Base-by-base conservation (phyloP, 2,329 filamentous ascomycete species). In the Alternaria sp. region DNA sequence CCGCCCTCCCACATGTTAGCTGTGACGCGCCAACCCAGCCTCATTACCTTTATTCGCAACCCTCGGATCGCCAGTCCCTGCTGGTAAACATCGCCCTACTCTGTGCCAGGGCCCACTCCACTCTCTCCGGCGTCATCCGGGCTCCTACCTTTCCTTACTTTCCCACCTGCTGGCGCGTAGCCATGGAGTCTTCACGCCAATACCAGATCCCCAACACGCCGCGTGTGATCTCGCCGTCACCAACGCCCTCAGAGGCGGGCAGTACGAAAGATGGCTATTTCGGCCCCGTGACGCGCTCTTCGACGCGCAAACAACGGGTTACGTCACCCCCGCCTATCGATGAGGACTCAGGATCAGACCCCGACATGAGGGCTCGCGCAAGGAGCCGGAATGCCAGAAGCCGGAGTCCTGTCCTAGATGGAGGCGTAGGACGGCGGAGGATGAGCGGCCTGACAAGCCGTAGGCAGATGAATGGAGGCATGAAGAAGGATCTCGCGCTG, bases 161-260 rank as follows among this genome's bases (percentile, higher is more conserved):
- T 63, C 67, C 71, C 30, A 71, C 69, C 61, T 79, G 77, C 67
- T 80, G 75, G 75, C 77, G 73, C 57, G 69, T 72, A 58, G 76
- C 77, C 64, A 83, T 83, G 72, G 75, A 79, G 62, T 71, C 80
- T 47, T 86, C 87, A 78, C 82, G 83, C 51, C 82, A 83, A 72
- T 83, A 87, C 67, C 83, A 84, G 71, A 84, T 96, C 61, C 94
- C 94, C 61, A 87, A 87, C 61, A 96, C 91, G 60, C 94, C 94
- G 74, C 90, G 93, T 75, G 92, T 97, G 71, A 96, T 96, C 71
- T 96, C 93, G 12, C 94, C 94, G 44, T 96, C 93, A 59, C 94
- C 94, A 44, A 78, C 78, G 30, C 84, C 84, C 71, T 79, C 77
- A 21, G 81, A 82, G 62, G 76, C 76, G 45, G 72, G 69, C 26